A percentile compares a stretch with the other conserved stretches of the same genome.
Evolutionary conservation across 2,329 filamentous ascomycete species (phyloP).

Genomic region (Bipolaris oryzae): DNA sequence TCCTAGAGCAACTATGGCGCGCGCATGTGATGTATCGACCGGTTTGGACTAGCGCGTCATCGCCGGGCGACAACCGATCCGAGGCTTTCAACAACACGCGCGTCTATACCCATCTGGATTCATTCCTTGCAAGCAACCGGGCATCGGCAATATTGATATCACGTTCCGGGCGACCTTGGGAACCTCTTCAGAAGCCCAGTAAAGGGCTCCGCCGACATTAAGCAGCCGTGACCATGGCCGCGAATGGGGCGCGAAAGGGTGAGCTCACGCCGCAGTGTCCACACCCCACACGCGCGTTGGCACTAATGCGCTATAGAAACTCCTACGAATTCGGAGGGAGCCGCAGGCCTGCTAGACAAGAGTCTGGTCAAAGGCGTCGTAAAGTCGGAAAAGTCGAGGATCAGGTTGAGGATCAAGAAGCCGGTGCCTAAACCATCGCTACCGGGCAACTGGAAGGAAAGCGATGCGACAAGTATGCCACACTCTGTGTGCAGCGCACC

Average conservation of each 20-base stretch:
- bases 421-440: conserved; percentile 66
- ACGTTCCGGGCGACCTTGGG: background rate
- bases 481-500: background rate
- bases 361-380: conserved; percentile 42
- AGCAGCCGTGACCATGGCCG: conserved; percentile 34
- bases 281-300: conserved; percentile 21
- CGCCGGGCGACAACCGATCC: conserved; percentile 17
- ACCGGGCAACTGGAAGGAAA: conserved; percentile 74
- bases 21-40: conserved; percentile 2
- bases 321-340: conserved; percentile 9
- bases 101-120: conserved; percentile 18
- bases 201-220: conserved; percentile 47
- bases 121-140: conserved; percentile 23
- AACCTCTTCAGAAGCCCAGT: conserved; percentile 14
- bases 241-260: conserved; percentile 49
- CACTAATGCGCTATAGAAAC: conserved; percentile 34
- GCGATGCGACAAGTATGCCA: conserved; percentile 64
- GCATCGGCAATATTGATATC: conserved; percentile 13
- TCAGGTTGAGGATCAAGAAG: conserved; percentile 62
- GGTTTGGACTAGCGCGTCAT: conserved; percentile 15
- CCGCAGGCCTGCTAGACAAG: conserved; percentile 33
- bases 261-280: conserved; percentile 20
- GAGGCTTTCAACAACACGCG: conserved; percentile 15
- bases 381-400: conserved; percentile 50
- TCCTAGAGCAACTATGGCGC: background rate